Conservation (phyloP, 2,329 filamentous ascomycete species). For the Teratosphaeria destructans region DNA sequence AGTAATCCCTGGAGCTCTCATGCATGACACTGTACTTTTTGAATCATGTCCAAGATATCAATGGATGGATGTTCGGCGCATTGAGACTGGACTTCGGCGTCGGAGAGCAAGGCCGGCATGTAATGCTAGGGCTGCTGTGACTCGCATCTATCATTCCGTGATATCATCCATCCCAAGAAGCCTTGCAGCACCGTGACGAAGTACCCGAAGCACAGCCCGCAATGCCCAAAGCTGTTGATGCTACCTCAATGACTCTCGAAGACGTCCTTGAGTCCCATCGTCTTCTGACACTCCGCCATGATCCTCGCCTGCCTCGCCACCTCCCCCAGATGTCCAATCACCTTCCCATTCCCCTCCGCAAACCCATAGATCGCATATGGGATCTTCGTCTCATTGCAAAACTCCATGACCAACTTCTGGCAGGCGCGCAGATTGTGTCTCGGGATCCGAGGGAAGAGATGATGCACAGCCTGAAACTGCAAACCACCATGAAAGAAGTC, state of each 20-base stretch:
- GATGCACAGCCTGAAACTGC: constrained; percentile 63
- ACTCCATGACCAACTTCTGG: constrained; percentile 51
- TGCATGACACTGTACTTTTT: too few relatives aligned
- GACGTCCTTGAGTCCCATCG: constrained; percentile 24
- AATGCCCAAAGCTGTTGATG: background rate
- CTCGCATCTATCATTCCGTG: background rate
- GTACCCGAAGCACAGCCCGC: background rate
- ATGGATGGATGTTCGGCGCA: too few relatives aligned
- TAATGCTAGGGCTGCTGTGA: background rate
- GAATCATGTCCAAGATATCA: too few relatives aligned
- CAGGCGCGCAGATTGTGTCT: constrained; percentile 55
- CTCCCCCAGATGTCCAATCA: constrained; percentile 45
- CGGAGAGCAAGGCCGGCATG: background rate
- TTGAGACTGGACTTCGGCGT: too few relatives aligned
- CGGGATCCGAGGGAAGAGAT: constrained; percentile 58
- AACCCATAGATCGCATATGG: constrained; percentile 54
- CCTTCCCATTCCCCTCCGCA: constrained; percentile 50
- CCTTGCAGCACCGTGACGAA: background rate
- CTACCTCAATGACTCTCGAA: constrained; percentile 18
- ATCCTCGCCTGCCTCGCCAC: constrained; percentile 52
- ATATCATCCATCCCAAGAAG: background rate
- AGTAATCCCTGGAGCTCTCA: too few relatives aligned
- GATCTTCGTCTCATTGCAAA: constrained; percentile 54
- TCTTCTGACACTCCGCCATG: constrained; percentile 45
- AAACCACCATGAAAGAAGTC: constrained; percentile 63